Percentiles rank a stretch among this genome's conserved stretches.
phyloP scores from a whole-genome alignment of 495 filamentous ascomycete genomes.

The Penicillium antarcticum region DNA sequence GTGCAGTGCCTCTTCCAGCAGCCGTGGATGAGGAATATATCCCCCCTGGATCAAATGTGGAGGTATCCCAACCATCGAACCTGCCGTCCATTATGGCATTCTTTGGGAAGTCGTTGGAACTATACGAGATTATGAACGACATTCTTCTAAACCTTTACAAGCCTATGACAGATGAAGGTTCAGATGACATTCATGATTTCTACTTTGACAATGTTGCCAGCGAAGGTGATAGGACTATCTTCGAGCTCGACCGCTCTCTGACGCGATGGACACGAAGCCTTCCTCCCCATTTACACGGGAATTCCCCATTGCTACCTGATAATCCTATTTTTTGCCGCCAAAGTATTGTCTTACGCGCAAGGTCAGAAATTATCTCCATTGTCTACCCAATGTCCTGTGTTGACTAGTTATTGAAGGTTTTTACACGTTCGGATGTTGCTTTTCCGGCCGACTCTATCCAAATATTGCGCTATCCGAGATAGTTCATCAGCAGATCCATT shows the following conservation, averaged over 20 bases:
- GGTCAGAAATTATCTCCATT: conserved; percentile 13
- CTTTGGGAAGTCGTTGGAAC: conserved; percentile 36
- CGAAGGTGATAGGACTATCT: conserved; percentile 31
- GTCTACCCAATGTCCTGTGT: not conserved
- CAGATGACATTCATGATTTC: conserved; percentile 31
- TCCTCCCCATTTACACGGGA: conserved; percentile 23
- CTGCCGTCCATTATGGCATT: conserved; percentile 36
- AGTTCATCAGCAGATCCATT: conserved; percentile 17
- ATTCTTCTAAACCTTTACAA: conserved; percentile 36
- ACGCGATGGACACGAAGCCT: conserved; percentile 31
- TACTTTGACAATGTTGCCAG: conserved; percentile 25
- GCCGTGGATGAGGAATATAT: conserved; percentile 40
- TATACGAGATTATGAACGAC: conserved; percentile 42
- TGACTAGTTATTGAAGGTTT: conserved; percentile 13
- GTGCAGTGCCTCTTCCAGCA: conserved; percentile 34
- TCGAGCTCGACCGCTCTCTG: conserved; percentile 34
- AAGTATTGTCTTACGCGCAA: conserved; percentile 31
- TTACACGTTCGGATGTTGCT: conserved; percentile 36
- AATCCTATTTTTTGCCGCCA: conserved; percentile 31
- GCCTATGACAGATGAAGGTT: conserved; percentile 21
- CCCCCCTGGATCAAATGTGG: conserved; percentile 7
- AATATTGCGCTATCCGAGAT: conserved; percentile 33
- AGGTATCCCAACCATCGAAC: conserved; percentile 23
- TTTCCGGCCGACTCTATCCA: conserved; percentile 34
- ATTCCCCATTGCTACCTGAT: not conserved